Conservation (phyloP, 1,139 yeast genomes). For the Saccharomyces hybrid region DNA sequence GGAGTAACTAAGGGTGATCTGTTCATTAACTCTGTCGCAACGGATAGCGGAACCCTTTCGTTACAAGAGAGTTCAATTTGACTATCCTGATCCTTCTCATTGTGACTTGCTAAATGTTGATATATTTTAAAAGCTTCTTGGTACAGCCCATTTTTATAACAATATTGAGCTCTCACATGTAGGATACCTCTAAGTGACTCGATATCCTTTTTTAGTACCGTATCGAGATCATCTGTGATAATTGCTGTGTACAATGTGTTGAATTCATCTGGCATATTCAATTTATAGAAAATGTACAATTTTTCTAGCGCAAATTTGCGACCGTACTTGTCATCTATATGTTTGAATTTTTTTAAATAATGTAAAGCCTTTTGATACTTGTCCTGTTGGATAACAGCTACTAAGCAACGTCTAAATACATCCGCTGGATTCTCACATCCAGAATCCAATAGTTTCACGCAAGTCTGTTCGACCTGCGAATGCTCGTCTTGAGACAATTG, state of each 20-base stretch:
- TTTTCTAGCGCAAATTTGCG: slow-evolving; percentile 44
- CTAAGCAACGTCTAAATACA: slow-evolving; percentile 48
- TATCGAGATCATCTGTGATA: slow-evolving; percentile 26
- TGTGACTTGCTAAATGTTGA: slow-evolving; percentile 37
- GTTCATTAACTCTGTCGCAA: slow-evolving; percentile 9
- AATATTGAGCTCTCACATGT: slow-evolving; percentile 79
- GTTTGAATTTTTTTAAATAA: slow-evolving; percentile 39
- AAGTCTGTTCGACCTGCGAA: slow-evolving; percentile 40
- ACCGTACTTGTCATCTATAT: slow-evolving; percentile 32
- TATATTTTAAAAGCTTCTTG: slow-evolving; percentile 50
- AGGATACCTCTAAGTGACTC: slow-evolving; percentile 44
- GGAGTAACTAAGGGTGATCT: slow-evolving; percentile 22
- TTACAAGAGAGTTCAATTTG: slow-evolving; percentile 47
- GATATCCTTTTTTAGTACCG: slow-evolving; percentile 10
- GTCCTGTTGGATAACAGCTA: slow-evolving; percentile 68
- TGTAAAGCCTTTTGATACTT: slow-evolving; percentile 51
- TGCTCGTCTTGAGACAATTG: slow-evolving; percentile 42
- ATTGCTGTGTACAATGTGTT: slow-evolving; percentile 36
- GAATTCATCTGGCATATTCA: slow-evolving; percentile 42
- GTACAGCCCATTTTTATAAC: slow-evolving; percentile 59
- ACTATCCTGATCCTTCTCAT: slow-evolving; percentile 28
- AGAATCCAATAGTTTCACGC: slow-evolving; percentile 36
- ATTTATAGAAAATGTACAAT: slow-evolving; percentile 65
- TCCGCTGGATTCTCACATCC: slow-evolving; percentile 39
- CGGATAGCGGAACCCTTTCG: slow-evolving; percentile 27